phyloP scores from a whole-genome alignment of 106 monocot species.

The Agapanthus africanus region DNA sequence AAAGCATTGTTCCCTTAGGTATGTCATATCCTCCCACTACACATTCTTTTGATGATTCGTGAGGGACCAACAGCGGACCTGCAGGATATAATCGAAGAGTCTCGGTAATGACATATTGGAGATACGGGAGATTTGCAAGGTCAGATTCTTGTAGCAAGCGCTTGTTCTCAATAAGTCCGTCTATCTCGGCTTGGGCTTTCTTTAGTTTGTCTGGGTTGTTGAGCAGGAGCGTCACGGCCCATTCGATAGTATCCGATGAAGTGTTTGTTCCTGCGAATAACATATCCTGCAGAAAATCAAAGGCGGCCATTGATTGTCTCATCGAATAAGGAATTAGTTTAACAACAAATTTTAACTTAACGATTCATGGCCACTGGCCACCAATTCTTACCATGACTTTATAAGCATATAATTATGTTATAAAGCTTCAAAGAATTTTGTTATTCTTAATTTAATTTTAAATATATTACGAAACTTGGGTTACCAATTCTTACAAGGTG shows the following conservation, averaged over 20 bases:
- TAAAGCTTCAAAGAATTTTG: no score
- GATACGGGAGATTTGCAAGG: not conserved
- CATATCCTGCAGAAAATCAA: not conserved
- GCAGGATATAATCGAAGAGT: conserved; percentile 7
- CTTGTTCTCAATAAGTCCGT: not conserved
- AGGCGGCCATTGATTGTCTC: no score
- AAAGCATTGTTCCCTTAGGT: conserved; percentile 1
- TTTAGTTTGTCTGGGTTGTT: conserved; percentile 8
- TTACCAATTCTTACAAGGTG: no score
- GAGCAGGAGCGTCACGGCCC: conserved; percentile 7
- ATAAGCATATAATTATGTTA: no score
- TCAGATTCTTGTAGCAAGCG: conserved; percentile 5
- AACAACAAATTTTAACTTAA: no score
- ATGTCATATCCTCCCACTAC: conserved; percentile 1
- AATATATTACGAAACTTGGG: no score
- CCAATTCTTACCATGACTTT: no score
- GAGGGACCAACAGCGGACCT: conserved; percentile 7
- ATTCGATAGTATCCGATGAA: conserved; percentile 3
- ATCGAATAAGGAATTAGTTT: not conserved
- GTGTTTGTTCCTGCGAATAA: conserved; percentile 11
- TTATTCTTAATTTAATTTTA: no score
- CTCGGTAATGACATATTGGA: conserved; percentile 4
- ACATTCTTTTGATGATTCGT: conserved; percentile 4
- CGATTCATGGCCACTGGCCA: no score
- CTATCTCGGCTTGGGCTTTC: conserved; percentile 3